Percentiles rank a stretch among this genome's conserved stretches.
Evolutionary conservation across 169 alveolate genomes (phyloP).

Genomic region (Cryptosporidium sp.): DNA sequence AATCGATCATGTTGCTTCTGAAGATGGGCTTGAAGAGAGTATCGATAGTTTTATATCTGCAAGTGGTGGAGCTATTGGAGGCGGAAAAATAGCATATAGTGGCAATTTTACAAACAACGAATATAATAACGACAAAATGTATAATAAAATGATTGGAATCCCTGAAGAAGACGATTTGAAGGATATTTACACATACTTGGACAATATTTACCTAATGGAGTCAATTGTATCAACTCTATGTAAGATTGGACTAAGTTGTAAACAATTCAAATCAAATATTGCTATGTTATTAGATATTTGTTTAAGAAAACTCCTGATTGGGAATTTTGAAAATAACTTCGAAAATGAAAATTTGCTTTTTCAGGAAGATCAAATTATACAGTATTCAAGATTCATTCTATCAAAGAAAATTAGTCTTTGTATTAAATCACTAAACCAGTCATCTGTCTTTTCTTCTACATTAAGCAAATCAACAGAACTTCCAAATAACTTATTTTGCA

Average conservation of each 20-base stretch:
- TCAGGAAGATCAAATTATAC: constrained; percentile 5
- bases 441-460: constrained; percentile 37
- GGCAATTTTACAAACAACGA: background rate
- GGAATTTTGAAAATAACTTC: background rate
- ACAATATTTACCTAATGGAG: constrained; percentile 15
- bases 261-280: background rate
- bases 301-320: background rate
- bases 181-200: constrained; percentile 19
- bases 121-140: background rate
- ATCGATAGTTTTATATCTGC: background rate
- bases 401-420: constrained; percentile 7
- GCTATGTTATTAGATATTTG: background rate
- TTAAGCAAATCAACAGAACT: background rate
- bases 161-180: background rate
- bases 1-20: background rate
- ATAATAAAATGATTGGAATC: background rate
- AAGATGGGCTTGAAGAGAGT: background rate
- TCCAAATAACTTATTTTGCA: background rate
- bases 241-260: constrained; percentile 32
- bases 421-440: background rate
- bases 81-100: no score
- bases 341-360: background rate
- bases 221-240: constrained; percentile 11
- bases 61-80: background rate
- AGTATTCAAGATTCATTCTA: constrained; percentile 14